These are phyloP conservation scores for Omphalotus guepiniiformis DNA, from an alignment of 768 basidiomycete species.

Conservation along the genomic window DNA sequence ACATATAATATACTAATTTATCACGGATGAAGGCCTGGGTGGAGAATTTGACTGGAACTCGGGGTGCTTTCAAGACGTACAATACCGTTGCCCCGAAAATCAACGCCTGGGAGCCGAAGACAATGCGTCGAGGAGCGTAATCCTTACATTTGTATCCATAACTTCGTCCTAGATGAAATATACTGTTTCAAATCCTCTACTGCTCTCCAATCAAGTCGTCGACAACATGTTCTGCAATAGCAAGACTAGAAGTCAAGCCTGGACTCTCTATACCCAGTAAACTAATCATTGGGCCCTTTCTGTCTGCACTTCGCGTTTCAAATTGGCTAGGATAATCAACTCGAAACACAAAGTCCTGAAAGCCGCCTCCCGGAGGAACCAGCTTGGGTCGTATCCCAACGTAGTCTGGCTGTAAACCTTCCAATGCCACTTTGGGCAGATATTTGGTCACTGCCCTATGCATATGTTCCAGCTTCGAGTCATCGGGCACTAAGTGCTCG, in stretches of 20 bases:
- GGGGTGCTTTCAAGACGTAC: constrained; percentile 87
- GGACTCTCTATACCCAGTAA: constrained; percentile 91
- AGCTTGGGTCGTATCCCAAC: constrained; percentile 86
- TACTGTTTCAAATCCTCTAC: constrained; percentile 4
- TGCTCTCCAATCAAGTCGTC: constrained; percentile 44
- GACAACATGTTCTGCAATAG: constrained; percentile 80
- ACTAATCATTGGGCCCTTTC: constrained; percentile 61
- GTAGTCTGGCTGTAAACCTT: constrained; percentile 76
- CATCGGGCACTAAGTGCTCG: constrained; percentile 58
- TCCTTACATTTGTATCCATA: background rate
- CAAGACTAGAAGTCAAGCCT: constrained; percentile 83
- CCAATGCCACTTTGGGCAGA: constrained; percentile 55
- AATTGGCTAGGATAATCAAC: constrained; percentile 48
- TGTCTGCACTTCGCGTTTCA: constrained; percentile 19
- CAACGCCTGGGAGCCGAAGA: constrained; percentile 78
- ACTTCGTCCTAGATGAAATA: background rate
- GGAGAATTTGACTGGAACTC: constrained; percentile 91
- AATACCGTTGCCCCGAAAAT: constrained; percentile 84
- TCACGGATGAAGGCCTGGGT: constrained; percentile 59
- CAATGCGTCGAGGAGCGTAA: constrained; percentile 37
- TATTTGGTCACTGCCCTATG: constrained; percentile 68
- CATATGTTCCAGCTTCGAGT: constrained; percentile 59
- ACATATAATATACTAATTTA: constrained; percentile 4
- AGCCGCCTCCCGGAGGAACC: constrained; percentile 65
- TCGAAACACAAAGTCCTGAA: constrained; percentile 81